A percentile compares a stretch with the other conserved stretches of the same genome.
These are phyloP conservation scores for Microdochium nivale DNA, from an alignment of 2,329 filamentous ascomycete species.

Conservation along the genomic window DNA sequence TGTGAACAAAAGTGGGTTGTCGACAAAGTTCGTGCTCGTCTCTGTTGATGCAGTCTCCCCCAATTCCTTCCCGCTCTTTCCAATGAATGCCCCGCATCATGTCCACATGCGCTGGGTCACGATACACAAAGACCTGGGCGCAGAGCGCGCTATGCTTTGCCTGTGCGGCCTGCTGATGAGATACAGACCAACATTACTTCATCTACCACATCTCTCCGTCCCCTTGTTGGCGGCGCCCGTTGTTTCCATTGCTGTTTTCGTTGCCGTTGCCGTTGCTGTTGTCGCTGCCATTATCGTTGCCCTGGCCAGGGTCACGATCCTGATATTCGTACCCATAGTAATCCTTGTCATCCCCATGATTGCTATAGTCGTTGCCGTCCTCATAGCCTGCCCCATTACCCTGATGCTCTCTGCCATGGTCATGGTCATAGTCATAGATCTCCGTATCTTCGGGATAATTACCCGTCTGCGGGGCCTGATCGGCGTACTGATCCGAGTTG, in stretches of 20 bases:
- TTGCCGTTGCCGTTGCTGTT: slow-evolving; percentile 6
- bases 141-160: too few relatives aligned
- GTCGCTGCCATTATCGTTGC: slow-evolving; percentile 9
- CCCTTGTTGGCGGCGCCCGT: slow-evolving; percentile 22
- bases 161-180: too few relatives aligned
- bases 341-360: slow-evolving; percentile 12
- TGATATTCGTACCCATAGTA: slow-evolving; percentile 17
- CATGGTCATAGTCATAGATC: slow-evolving; percentile 44
- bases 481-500: slow-evolving; percentile 29
- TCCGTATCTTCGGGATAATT: slow-evolving; percentile 45
- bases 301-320: slow-evolving; percentile 11
- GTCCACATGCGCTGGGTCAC: too few relatives aligned
- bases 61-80: too few relatives aligned
- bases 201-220: slow-evolving; percentile 33
- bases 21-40: too few relatives aligned
- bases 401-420: slow-evolving; percentile 31
- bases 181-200: not conserved
- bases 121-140: too few relatives aligned
- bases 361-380: slow-evolving; percentile 19
- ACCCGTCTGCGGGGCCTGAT: slow-evolving; percentile 30
- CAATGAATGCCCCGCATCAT: too few relatives aligned
- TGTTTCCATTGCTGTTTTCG: slow-evolving; percentile 15
- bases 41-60: too few relatives aligned
- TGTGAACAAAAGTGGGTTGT: too few relatives aligned
- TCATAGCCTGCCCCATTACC: slow-evolving; percentile 25